Percentiles rank a stretch among this genome's conserved stretches.
Evolutionary conservation across 148 eudicot species (phyloP).

Genomic region (Amaranthus cruentus): DNA sequence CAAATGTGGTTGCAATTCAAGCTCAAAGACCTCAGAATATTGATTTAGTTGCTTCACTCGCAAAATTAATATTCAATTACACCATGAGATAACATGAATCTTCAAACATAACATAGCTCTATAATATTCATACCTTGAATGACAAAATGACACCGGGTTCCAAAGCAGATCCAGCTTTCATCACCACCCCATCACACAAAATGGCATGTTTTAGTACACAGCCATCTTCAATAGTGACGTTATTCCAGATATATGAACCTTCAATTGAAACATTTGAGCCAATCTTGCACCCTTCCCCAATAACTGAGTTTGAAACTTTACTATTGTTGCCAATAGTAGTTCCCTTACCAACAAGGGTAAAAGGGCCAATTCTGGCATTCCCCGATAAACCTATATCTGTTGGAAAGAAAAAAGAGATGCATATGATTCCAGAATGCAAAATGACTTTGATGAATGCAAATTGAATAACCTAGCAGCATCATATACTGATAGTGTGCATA

Average conservation of each 20-base stretch:
- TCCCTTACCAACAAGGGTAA: slow-evolving; percentile 70
- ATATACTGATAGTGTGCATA: not conserved
- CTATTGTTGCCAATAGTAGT: slow-evolving; percentile 57
- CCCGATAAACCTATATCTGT: slow-evolving; percentile 60
- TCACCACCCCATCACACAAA: slow-evolving; percentile 77
- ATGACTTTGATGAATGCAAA: not conserved
- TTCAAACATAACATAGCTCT: not conserved
- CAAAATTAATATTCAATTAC: not conserved
- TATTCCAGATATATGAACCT: slow-evolving; percentile 85
- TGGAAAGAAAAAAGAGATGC: slow-evolving; percentile 3
- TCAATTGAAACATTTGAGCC: slow-evolving; percentile 80
- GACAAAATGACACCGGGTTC: slow-evolving; percentile 86
- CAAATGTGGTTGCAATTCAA: no score
- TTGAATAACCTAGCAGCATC: not conserved
- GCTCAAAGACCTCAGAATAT: no score
- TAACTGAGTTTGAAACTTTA: slow-evolving; percentile 64
- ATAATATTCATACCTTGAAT: slow-evolving; percentile 52
- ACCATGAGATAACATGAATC: not conserved
- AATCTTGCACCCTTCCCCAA: slow-evolving; percentile 83
- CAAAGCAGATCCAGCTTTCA: slow-evolving; percentile 70
- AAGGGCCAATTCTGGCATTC: slow-evolving; percentile 79
- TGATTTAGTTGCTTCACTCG: no score
- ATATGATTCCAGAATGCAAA: not conserved
- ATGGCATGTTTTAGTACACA: slow-evolving; percentile 77
- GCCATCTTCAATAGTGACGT: slow-evolving; percentile 82